Evolutionary conservation across 192 early-diverging fungal species (phyloP).

Genomic region (Spizellomyces punctatus): DNA sequence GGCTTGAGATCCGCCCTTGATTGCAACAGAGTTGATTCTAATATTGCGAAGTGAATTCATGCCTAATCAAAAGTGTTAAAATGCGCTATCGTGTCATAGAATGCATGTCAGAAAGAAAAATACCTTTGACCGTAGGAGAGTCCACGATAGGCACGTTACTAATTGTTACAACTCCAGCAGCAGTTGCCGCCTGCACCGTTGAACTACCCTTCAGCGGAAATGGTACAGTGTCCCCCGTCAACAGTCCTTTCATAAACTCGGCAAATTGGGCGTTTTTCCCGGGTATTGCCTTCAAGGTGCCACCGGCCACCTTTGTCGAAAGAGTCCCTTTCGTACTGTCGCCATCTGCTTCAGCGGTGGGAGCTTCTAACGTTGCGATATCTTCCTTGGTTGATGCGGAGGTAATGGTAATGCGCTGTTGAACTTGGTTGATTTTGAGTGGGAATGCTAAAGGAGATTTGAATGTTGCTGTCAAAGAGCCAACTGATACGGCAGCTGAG

Average conservation of each 20-base stretch:
- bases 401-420: neutral
- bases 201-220: neutral
- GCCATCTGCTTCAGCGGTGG: neutral
- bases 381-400: neutral
- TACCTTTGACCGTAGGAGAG: neutral
- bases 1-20: neutral
- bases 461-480: neutral
- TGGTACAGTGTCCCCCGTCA: neutral
- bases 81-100: no score
- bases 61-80: neutral
- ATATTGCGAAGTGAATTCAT: neutral
- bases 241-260: neutral
- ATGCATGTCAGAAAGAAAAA: no score
- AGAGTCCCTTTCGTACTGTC: neutral
- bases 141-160: neutral
- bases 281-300: slow-evolving; percentile 1
- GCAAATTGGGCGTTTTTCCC: slow-evolving; percentile 1
- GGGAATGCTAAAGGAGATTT: neutral
- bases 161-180: slow-evolving; percentile 2
- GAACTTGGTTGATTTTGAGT: neutral
- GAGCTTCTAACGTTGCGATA: slow-evolving; percentile 1
- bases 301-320: neutral
- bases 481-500: slow-evolving; percentile 4
- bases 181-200: neutral
- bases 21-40: neutral